A percentile compares a stretch with the other conserved stretches of the same genome.
These are phyloP conservation scores for Orychophragmus violaceus DNA, from an alignment of 345 rosid genomes.

Conservation along the genomic window DNA sequence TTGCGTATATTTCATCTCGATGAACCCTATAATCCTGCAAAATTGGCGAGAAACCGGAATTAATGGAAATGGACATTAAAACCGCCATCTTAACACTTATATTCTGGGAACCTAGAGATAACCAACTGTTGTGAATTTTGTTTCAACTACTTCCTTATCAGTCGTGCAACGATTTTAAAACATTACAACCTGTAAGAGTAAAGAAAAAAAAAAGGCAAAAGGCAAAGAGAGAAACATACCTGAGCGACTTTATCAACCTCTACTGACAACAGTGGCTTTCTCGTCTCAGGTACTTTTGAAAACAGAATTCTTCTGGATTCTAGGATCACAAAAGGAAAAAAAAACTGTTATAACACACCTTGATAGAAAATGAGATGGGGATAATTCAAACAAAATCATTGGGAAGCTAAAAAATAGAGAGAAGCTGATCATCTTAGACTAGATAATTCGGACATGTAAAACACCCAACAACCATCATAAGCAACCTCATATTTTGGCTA, in stretches of 20 bases:
- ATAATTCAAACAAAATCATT: not conserved
- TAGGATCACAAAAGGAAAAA: constrained; percentile 30
- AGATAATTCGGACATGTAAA: not conserved
- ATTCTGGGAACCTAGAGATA: not conserved
- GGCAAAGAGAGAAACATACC: constrained; percentile 37
- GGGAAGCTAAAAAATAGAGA: not conserved
- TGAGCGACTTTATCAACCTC: constrained; percentile 96
- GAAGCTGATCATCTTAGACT: not conserved
- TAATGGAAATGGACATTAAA: not conserved
- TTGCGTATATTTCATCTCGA: constrained; percentile 94
- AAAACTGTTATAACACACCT: not conserved
- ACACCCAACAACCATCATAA: not conserved
- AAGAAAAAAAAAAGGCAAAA: constrained; percentile 2
- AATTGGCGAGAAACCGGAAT: not conserved
- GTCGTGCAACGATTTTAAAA: not conserved
- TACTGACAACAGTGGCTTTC: constrained; percentile 60
- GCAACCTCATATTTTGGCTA: not conserved
- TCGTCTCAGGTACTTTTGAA: constrained; percentile 82
- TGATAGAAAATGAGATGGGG: not conserved
- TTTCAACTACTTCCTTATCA: not conserved
- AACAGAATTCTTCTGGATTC: constrained; percentile 81
- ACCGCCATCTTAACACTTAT: not conserved
- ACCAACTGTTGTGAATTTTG: not conserved
- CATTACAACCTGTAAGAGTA: not conserved
- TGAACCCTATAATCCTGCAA: constrained; percentile 88